Conservation (phyloP, 1,284 basidiomycete species). For the Rugiboletus extremiorientalis region DNA sequence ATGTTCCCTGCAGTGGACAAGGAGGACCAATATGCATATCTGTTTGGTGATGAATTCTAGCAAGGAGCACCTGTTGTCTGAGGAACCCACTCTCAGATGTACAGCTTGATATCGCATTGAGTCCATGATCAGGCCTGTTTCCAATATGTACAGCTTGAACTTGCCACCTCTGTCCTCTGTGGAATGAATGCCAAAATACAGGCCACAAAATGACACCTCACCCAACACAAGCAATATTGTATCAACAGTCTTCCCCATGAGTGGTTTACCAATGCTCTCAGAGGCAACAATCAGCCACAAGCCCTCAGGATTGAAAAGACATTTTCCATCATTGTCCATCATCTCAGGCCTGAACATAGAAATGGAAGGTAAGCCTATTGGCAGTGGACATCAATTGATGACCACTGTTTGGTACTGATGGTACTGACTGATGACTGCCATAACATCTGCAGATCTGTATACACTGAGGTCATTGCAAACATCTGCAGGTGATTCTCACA, state of each 20-base stretch:
- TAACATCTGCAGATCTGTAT: neutral
- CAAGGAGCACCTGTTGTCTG: too few relatives aligned
- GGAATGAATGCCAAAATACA: neutral
- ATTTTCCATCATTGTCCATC: neutral
- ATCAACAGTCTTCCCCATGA: neutral
- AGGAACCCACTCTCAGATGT: slow-evolving; percentile 1
- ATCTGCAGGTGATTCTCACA: neutral
- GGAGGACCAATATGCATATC: too few relatives aligned
- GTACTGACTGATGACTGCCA: too few relatives aligned
- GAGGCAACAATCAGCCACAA: neutral
- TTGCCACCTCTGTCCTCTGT: neutral
- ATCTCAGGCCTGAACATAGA: neutral
- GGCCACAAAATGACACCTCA: neutral
- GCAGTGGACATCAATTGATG: too few relatives aligned
- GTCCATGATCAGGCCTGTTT: slow-evolving; percentile 1
- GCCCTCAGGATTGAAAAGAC: neutral
- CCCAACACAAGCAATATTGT: neutral
- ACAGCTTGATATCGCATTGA: neutral
- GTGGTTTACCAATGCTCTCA: neutral
- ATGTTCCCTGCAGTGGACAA: too few relatives aligned
- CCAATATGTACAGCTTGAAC: neutral
- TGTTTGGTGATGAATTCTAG: too few relatives aligned
- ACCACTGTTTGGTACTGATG: too few relatives aligned
- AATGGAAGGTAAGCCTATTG: neutral
- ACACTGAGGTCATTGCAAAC: neutral